phyloP scores from a whole-genome alignment of 768 basidiomycete species.

The Termitomyces sp. region DNA sequence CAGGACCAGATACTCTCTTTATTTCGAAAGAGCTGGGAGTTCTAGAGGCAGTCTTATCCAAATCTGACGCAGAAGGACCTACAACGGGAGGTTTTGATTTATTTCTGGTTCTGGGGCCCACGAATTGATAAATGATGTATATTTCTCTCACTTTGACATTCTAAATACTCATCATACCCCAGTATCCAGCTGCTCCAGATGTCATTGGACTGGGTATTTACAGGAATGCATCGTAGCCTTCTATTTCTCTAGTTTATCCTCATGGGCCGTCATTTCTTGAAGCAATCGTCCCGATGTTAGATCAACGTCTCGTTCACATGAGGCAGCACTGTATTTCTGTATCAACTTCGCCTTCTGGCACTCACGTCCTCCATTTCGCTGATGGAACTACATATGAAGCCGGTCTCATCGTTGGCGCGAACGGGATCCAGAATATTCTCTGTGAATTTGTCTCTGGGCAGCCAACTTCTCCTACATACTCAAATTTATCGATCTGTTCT shows the following conservation, averaged over 20 bases:
- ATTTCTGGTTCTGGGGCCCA: slow-evolving; percentile 39
- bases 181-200: slow-evolving; percentile 28
- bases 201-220: slow-evolving; percentile 42
- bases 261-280: slow-evolving; percentile 46
- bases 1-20: slow-evolving; percentile 46
- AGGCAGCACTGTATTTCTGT: slow-evolving; percentile 42
- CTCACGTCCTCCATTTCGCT: slow-evolving; percentile 35
- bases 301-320: slow-evolving; percentile 38
- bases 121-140: slow-evolving; percentile 41
- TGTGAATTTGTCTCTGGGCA: slow-evolving; percentile 28
- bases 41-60: slow-evolving; percentile 33
- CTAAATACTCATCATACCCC: background rate
- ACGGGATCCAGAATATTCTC: slow-evolving; percentile 45
- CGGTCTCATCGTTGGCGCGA: slow-evolving; percentile 46
- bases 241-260: background rate
- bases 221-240: slow-evolving; percentile 16
- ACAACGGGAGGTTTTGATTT: slow-evolving; percentile 31
- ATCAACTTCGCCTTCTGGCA: slow-evolving; percentile 18
- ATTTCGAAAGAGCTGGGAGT: slow-evolving; percentile 41
- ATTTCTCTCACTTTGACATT: background rate
- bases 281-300: slow-evolving; percentile 37
- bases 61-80: slow-evolving; percentile 27
- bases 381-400: slow-evolving; percentile 43
- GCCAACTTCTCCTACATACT: slow-evolving; percentile 29
- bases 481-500: slow-evolving; percentile 48